Evolutionary conservation across 768 basidiomycete genomes (phyloP).

Genomic region (Rhizopogon vesiculosus): DNA sequence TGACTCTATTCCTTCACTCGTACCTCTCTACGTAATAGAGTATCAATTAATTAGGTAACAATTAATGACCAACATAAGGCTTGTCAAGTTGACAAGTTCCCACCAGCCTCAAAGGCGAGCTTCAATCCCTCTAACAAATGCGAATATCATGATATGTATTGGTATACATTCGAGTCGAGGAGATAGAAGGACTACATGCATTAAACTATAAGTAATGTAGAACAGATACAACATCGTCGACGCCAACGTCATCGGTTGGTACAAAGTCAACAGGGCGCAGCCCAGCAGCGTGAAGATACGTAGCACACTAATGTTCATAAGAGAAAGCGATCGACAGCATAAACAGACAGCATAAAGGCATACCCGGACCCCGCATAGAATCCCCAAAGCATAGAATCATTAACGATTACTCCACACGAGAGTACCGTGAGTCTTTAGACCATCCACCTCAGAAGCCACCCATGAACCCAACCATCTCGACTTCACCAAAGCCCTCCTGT

Average conservation of each 20-base stretch:
- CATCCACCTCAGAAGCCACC: background rate
- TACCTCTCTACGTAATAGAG: too few relatives aligned
- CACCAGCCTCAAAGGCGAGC: too few relatives aligned
- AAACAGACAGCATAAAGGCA: background rate
- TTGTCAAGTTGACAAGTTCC: too few relatives aligned
- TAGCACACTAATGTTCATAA: background rate
- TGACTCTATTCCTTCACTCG: too few relatives aligned
- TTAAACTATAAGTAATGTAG: background rate
- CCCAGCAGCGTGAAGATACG: background rate
- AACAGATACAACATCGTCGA: background rate
- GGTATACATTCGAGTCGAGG: background rate
- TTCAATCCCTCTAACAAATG: background rate
- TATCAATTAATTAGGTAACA: too few relatives aligned
- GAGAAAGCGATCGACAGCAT: background rate
- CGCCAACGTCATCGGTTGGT: background rate
- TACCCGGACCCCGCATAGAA: background rate
- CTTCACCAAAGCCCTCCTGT: constrained; percentile 18
- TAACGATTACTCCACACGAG: background rate
- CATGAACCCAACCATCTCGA: constrained; percentile 29
- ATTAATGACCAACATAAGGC: too few relatives aligned
- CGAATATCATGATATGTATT: background rate
- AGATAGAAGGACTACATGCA: background rate
- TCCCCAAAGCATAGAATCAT: background rate
- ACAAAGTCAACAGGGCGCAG: background rate
- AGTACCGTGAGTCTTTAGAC: background rate